Evolutionary conservation across 1,139 yeast genomes (phyloP), one percentile per base, ranked within the genome.

Genomic region (Pichia norvegensis): DNA sequence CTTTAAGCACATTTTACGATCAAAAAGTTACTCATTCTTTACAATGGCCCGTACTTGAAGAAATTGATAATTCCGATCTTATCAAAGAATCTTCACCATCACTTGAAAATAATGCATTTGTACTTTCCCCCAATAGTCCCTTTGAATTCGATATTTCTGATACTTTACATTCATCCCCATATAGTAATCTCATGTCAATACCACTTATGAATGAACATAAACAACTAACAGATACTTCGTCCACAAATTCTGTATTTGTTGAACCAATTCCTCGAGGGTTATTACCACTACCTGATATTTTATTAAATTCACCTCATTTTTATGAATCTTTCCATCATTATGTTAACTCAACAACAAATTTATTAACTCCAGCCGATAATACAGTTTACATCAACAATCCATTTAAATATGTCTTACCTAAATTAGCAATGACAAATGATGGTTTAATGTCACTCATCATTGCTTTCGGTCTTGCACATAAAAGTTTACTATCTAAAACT

Each of bases 311-410:
- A 3, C 83, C 85, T 1, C 73, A 70, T 52, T 79, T 79, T 57
- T 65, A 79, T 36, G 75, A 75, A 46, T 66, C 81, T 21, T 78
- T 84, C 65, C 79, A 79, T 52, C 81, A 79, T 55, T 85, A 78
- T 70, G 66, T 81, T 16, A 69, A 76, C 46, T 76, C 78, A 13
- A 84, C 86, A 0, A 76, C 88, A 1, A 71, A 72, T 39, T 68
- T 74, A 37, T 66, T 84, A 33, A 87, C 82, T 6, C 92, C 94
- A 0, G 82, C 86, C 0, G 87, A 88, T 6, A 68, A 76, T 2
- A 62, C 67, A 17, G 57, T 73, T 4, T 80, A 81, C 57, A 79
- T 76, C 21, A 48, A 54, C 31, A 85, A 84, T 55, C 95, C 95
- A 0, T 83, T 84, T 63, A 73, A 73, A 49, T 72, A 73, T 8